phyloP scores from a whole-genome alignment of 2,329 filamentous ascomycete species.

The Fonsecaea erecta region DNA sequence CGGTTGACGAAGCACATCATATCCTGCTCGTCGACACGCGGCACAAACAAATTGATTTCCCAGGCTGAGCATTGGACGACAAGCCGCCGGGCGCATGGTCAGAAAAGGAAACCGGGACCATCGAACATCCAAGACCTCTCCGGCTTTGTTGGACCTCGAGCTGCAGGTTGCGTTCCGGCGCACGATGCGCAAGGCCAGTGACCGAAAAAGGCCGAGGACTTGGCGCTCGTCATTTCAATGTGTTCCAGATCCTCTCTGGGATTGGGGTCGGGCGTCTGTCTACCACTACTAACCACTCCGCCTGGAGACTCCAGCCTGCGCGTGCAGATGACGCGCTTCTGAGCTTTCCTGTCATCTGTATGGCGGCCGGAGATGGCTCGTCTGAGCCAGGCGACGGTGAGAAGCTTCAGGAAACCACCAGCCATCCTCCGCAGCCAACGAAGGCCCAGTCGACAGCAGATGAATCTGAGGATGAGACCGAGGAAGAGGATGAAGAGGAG shows the following conservation, averaged over 20 bases:
- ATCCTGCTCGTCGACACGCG: constrained; percentile 41
- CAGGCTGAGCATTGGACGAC: constrained; percentile 20
- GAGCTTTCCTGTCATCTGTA: constrained; percentile 25
- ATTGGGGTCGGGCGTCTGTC: constrained; percentile 8
- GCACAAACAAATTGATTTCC: constrained; percentile 37
- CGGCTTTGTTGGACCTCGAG: not conserved
- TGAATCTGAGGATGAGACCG: constrained; percentile 33
- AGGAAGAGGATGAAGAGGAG: constrained; percentile 70
- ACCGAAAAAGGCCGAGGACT: constrained; percentile 15
- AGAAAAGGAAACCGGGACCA: not conserved
- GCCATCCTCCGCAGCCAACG: constrained; percentile 7
- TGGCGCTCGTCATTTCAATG: constrained; percentile 30
- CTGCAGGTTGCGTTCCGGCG: not conserved
- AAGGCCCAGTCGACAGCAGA: constrained; percentile 23
- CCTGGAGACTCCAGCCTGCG: not conserved
- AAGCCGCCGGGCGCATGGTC: constrained; percentile 18
- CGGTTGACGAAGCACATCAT: constrained; percentile 39
- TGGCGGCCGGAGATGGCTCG: constrained; percentile 40
- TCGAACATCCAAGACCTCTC: not conserved
- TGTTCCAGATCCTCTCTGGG: not conserved
- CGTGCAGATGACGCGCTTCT: constrained; percentile 28
- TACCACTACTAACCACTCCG: constrained; percentile 4
- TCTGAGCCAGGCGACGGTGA: constrained; percentile 36
- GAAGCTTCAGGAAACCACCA: constrained; percentile 13
- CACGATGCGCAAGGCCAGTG: constrained; percentile 12